Evolutionary conservation across 805 yeast species (phyloP).

Genomic region (Ogataea haglerorum): DNA sequence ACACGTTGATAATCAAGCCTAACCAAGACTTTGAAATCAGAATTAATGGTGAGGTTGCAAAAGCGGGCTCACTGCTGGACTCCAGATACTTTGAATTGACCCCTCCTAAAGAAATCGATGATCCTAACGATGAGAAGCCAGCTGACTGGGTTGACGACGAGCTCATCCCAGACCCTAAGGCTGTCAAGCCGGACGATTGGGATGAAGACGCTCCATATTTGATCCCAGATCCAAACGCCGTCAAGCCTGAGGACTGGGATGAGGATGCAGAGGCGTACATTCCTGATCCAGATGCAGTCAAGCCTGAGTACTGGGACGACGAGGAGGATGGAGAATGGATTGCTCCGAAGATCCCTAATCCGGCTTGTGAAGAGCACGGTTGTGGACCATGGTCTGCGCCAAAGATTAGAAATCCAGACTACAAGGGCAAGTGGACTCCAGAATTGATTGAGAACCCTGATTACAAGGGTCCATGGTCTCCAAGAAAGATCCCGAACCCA

Average conservation of each 20-base stretch:
- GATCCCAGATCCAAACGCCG: constrained; percentile 65
- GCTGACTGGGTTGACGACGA: constrained; percentile 76
- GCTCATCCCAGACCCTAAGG: constrained; percentile 64
- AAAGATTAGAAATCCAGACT: constrained; percentile 60
- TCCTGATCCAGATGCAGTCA: constrained; percentile 61
- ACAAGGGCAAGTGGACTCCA: constrained; percentile 75
- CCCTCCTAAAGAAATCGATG: constrained; percentile 64
- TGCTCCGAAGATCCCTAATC: constrained; percentile 69
- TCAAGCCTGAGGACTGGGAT: constrained; percentile 78
- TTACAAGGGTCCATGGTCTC: constrained; percentile 77
- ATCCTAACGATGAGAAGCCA: constrained; percentile 61
- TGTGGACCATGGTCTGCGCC: constrained; percentile 85
- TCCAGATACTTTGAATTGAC: constrained; percentile 53
- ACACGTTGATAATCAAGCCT: constrained; percentile 70
- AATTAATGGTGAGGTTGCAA: constrained; percentile 70
- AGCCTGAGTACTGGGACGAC: constrained; percentile 84
- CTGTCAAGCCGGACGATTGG: constrained; percentile 79
- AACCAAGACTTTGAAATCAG: constrained; percentile 74
- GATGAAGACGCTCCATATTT: constrained; percentile 64
- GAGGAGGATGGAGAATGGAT: constrained; percentile 86
- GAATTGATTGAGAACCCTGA: constrained; percentile 70
- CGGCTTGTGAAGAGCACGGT: constrained; percentile 65
- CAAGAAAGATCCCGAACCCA: constrained; percentile 66
- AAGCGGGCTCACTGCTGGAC: constrained; percentile 64
- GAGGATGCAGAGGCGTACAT: constrained; percentile 58